Evolutionary conservation across 1,284 basidiomycete species (phyloP), one percentile per base, ranked within the genome.

Genomic region (Ustilago loliicola): DNA sequence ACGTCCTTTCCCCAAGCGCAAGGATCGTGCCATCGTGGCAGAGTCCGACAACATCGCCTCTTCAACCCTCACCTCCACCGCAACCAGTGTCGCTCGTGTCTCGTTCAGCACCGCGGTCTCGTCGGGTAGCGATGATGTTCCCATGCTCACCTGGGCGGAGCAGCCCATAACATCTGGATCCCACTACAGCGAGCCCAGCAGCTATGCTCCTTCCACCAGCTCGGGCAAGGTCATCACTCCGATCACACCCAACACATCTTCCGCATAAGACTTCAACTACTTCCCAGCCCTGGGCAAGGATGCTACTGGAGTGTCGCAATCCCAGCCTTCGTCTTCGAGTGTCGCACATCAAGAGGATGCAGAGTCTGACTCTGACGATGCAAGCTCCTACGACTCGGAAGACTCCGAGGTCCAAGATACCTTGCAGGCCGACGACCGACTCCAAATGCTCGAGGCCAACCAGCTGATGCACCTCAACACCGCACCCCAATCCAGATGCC

Each of bases 1-100:
- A 34, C 73, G 61, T 2, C 61, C 68, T 25, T 76, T 76, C 27
- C 72, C 72, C 25, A 70, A 70, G 45, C 67, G 72, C 2, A 70
- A 70, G 61, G 63, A 56, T 27, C 57, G 69, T 25, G 19, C 10
- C 10, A 36, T 30, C 13, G 15, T n/a, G 13, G 23, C 60, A 51
- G 25, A 53, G 21, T 23, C 53, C 11, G 19, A 30, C 21, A 45
- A 40, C 13, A 15, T 19, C 36, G 50, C 21, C 21, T 5, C 10
- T 17, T 25, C 54, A 21, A 29, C 51, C 10, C 17, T 38, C 25
- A 15, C 17, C 21, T 2, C 47, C 47, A 19, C 36, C 10, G 23
- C 45, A 47, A 13, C 21, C 23, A 50, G 47, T 15, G 17, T 50
- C 47, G 15, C 23, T 50, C 47, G 47, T 50, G 47, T 50, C 5